Percentiles rank a stretch among this genome's conserved stretches.
phyloP scores from a whole-genome alignment of 495 filamentous ascomycete genomes.

The Cudoniella acicularis region DNA sequence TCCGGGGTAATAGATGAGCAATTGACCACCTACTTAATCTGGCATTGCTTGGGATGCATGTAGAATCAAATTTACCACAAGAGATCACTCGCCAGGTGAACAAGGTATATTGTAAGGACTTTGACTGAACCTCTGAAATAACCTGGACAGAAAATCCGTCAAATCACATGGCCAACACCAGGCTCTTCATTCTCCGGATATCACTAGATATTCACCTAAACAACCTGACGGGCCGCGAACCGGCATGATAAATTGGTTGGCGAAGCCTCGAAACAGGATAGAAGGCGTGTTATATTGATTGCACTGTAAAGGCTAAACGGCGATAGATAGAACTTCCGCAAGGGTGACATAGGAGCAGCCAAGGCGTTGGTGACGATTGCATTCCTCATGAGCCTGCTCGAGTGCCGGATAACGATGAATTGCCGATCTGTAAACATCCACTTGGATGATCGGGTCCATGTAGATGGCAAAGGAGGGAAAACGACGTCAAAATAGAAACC shows the following conservation, averaged over 20 bases:
- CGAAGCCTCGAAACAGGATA: neutral
- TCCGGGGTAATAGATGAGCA: slow-evolving; percentile 3
- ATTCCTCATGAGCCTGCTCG: neutral
- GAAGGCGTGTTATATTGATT: neutral
- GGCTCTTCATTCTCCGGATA: neutral
- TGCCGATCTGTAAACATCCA: neutral
- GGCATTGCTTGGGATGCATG: neutral
- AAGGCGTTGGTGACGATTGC: neutral
- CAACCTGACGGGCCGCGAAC: slow-evolving; percentile 1
- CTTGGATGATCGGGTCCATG: neutral
- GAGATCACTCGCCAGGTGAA: neutral
- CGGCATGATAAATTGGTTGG: neutral
- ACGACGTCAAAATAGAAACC: too few species aligned
- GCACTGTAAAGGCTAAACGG: neutral
- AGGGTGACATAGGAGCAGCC: neutral
- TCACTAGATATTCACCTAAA: neutral
- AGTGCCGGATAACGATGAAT: neutral
- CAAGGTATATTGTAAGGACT: neutral
- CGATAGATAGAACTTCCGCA: neutral
- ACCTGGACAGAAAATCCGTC: neutral
- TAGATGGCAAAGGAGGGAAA: neutral
- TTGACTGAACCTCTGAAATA: neutral
- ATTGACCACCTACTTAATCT: neutral
- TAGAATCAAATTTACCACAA: neutral
- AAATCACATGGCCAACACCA: neutral